Evolutionary conservation across 2,329 filamentous ascomycete genomes (phyloP), one percentile per base, ranked within the genome.

Genomic region (Sclerotiophoma versabilis): DNA sequence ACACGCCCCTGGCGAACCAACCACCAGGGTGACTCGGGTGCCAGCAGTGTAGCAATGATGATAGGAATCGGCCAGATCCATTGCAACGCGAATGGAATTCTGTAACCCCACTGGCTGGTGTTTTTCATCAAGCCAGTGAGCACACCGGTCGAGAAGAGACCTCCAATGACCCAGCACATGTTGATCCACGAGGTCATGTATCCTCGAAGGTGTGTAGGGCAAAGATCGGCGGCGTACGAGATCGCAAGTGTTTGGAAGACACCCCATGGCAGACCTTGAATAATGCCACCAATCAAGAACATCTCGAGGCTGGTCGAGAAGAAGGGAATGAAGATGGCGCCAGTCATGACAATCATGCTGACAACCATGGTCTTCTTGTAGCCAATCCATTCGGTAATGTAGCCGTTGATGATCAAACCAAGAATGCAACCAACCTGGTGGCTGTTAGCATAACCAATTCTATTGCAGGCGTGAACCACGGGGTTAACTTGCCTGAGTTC

Each of bases 1-100:
- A 84, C 74, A 29, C 80, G 81, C 26, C 84, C 85, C 61, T 81
- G 83, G 37, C 87, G 84, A 37, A 67, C 54, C 11, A 66, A 36
- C 62, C 63, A 67, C 64, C 63, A 67, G 7, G 64, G 64, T 3
- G 58, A 90, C 84, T 89, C 86, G 14, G 87, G 88, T 0, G 87
- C 87, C 54, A 89, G 85, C 60, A 77, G 82, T 59, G 89, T 84
- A 54, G 83, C 86, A 41, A 87, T 69, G 39, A 85, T 80, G n/a
- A 90, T 79, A 2, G 87, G 86, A 12, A 87, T 64, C 0, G 87
- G 87, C 87, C 87, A 90, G 75, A 90, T 87, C 87, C 88, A 91
- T 74, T 91, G 88, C 23, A 91, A 76, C 0, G 83, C 87, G 60
- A 88, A 90, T 1, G 69, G 69, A 17, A 88, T 84, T 29, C 85